A percentile compares a stretch with the other conserved stretches of the same genome.
These are phyloP conservation scores for Penicillium steckii DNA, from an alignment of 495 filamentous ascomycete species.

Conservation along the genomic window DNA sequence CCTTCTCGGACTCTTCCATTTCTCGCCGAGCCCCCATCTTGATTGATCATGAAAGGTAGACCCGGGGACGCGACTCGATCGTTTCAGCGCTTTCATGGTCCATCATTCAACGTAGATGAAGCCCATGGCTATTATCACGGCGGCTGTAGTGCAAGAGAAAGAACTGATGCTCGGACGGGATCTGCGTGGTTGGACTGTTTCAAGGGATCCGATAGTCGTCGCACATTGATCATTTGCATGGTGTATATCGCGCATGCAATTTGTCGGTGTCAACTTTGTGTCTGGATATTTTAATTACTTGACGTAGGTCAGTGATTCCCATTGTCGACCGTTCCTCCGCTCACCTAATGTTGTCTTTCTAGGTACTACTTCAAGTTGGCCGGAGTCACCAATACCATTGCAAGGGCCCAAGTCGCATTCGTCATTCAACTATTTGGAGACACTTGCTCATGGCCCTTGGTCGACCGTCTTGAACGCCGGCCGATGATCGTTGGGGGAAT, in stretches of 20 bases:
- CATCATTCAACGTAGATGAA: not conserved
- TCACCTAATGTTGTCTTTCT: not conserved
- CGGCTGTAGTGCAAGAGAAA: not conserved
- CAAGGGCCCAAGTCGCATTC: not conserved
- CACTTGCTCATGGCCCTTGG: not conserved
- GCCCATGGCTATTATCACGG: not conserved
- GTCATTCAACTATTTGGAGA: not conserved
- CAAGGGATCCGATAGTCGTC: not conserved
- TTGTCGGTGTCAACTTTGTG: not conserved
- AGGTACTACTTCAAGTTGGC: not conserved
- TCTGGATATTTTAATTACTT: not conserved
- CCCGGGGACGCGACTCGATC: not conserved
- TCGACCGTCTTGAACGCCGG: not conserved
- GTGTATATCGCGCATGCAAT: not conserved
- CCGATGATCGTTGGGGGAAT: not conserved
- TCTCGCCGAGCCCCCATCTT: not conserved
- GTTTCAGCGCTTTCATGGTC: not conserved
- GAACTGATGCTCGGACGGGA: not conserved
- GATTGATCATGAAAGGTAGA: not conserved
- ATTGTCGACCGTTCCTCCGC: not conserved
- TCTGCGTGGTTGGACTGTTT: not conserved
- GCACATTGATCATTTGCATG: not conserved
- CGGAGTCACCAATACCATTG: not conserved
- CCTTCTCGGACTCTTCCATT: not conserved
- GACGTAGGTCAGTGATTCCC: not conserved